Evolutionary conservation across 768 basidiomycete genomes (phyloP).

Genomic region (Termitomyces sp.): DNA sequence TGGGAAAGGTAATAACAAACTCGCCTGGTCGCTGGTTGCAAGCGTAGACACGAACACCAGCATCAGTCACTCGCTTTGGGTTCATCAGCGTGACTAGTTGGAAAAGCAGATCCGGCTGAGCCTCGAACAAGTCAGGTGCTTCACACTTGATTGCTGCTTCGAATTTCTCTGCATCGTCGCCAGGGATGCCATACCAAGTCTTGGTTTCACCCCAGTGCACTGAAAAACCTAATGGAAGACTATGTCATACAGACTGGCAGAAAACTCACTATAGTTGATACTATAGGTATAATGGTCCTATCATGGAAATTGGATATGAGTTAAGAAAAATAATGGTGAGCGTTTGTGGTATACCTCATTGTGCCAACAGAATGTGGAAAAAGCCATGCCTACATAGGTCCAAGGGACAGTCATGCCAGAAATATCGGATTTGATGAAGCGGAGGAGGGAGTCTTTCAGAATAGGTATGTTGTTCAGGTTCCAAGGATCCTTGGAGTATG

Average conservation of each 20-base stretch:
- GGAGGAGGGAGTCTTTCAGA: conserved; percentile 84
- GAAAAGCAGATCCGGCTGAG: conserved; percentile 95
- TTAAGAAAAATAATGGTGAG: neutral
- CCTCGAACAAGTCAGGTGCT: conserved; percentile 97
- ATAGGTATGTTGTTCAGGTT: conserved; percentile 98
- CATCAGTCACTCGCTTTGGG: conserved; percentile 78
- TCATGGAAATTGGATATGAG: neutral
- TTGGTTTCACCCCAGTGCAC: conserved; percentile 99
- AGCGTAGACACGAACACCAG: conserved; percentile 88
- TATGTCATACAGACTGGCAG: conserved; percentile 6
- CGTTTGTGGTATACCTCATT: conserved; percentile 63
- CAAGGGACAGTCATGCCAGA: conserved; percentile 99
- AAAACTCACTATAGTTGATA: conserved; percentile 83
- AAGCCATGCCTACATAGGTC: conserved; percentile 99
- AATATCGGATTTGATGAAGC: conserved; percentile 98
- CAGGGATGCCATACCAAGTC: conserved; percentile 99
- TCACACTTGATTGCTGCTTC: conserved; percentile 93
- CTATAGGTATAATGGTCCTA: conserved; percentile 98
- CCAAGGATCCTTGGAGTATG: conserved; percentile 91
- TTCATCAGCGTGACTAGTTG: conserved; percentile 98
- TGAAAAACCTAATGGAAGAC: conserved; percentile 26
- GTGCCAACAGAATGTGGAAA: conserved; percentile 99
- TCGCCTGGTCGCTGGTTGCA: conserved; percentile 97
- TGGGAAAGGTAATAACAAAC: conserved; percentile 96
- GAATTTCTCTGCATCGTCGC: conserved; percentile 92